Evolutionary conservation across 2,329 filamentous ascomycete genomes (phyloP).

Genomic region (Eutypella sp.): DNA sequence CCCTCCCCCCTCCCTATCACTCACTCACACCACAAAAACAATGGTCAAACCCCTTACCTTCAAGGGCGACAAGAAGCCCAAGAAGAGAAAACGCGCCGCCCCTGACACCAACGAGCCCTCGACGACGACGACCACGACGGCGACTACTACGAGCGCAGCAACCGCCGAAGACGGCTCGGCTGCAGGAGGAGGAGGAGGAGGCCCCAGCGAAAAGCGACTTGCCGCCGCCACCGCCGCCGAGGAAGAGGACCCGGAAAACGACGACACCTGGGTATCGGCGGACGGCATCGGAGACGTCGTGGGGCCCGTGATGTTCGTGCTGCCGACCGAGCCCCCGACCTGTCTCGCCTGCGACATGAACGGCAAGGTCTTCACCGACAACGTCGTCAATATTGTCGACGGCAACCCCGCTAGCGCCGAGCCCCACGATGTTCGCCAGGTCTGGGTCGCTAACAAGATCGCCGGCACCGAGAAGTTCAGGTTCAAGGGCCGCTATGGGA

Average conservation of each 20-base stretch:
- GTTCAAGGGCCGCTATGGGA: slow-evolving; percentile 87
- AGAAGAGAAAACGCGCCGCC: slow-evolving; percentile 77
- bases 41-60: slow-evolving; percentile 92
- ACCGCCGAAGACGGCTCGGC: no score
- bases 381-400: slow-evolving; percentile 84
- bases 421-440: slow-evolving; percentile 91
- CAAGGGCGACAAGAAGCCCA: slow-evolving; percentile 94
- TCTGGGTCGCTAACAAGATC: slow-evolving; percentile 85
- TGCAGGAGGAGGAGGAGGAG: slow-evolving; percentile 32
- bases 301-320: slow-evolving; percentile 77
- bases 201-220: slow-evolving; percentile 31
- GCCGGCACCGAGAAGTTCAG: slow-evolving; percentile 76
- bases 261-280: slow-evolving; percentile 90
- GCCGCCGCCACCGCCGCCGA: slow-evolving; percentile 25
- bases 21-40: slow-evolving; percentile 13
- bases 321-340: slow-evolving; percentile 68
- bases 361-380: slow-evolving; percentile 78
- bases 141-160: no score
- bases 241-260: slow-evolving; percentile 45
- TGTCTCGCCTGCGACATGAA: slow-evolving; percentile 81
- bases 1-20: no score
- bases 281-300: slow-evolving; percentile 68
- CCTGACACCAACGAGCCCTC: slow-evolving; percentile 37
- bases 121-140: no score
- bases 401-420: slow-evolving; percentile 78